These are phyloP conservation scores for Dothideomycetes sp. DNA, from an alignment of 2,329 filamentous ascomycete genomes.

Conservation along the genomic window DNA sequence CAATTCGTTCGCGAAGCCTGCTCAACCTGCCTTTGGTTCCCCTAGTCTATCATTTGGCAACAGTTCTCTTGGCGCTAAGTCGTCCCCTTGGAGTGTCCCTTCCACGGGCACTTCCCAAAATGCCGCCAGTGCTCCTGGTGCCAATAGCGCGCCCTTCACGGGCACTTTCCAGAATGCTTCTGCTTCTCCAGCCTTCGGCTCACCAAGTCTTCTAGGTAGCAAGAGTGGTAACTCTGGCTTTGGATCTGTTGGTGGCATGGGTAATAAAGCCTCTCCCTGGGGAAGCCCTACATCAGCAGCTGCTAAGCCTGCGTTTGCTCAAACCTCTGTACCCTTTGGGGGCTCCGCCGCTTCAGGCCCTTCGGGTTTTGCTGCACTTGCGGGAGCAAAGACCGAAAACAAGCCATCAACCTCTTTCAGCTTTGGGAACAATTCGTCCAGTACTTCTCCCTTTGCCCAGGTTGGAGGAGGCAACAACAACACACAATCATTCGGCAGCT, in stretches of 20 bases:
- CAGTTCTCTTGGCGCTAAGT: constrained; percentile 20
- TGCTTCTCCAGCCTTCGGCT: constrained; percentile 21
- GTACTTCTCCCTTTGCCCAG: constrained; percentile 15
- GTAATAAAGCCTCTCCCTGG: constrained; percentile 17
- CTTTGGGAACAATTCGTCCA: constrained; percentile 23
- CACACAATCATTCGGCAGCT: constrained; percentile 20
- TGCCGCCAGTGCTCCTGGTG: constrained; percentile 9
- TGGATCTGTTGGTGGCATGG: constrained; percentile 17
- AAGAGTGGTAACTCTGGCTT: constrained; percentile 16
- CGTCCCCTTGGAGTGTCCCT: constrained; percentile 23
- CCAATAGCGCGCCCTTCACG: too few species aligned
- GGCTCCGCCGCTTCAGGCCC: constrained; percentile 18
- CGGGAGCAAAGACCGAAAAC: constrained; percentile 17
- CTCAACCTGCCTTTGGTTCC: constrained; percentile 14
- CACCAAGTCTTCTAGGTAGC: constrained; percentile 15
- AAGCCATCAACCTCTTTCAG: constrained; percentile 26
- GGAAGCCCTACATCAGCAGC: constrained; percentile 10
- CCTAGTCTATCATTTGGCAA: constrained; percentile 16
- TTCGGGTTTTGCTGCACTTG: constrained; percentile 26
- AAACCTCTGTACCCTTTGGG: constrained; percentile 21
- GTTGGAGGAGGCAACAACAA: constrained; percentile 8
- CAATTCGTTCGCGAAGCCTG: too few species aligned
- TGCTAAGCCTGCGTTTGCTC: constrained; percentile 18
- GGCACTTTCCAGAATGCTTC: too few species aligned
- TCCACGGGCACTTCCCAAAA: constrained; percentile 9